Evolutionary conservation across 371 early-diverging fungal species (phyloP).

Genomic region (Smittium mucronatum): DNA sequence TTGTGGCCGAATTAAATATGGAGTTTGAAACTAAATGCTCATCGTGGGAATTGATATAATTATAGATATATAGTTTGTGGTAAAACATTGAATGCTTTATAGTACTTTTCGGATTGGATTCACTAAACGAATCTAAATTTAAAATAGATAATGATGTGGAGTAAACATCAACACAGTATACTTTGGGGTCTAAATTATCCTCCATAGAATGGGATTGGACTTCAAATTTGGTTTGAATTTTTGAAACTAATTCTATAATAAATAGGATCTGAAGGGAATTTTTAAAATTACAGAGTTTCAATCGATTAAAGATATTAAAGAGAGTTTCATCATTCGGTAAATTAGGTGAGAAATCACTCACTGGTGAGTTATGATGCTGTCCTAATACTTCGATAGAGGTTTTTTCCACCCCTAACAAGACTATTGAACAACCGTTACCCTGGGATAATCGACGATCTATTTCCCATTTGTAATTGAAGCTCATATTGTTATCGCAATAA

Average conservation of each 20-base stretch:
- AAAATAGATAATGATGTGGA: neutral
- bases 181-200: neutral
- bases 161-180: neutral
- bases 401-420: neutral
- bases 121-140: neutral
- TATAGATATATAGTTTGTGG: neutral
- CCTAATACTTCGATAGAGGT: neutral
- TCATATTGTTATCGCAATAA: neutral
- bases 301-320: neutral
- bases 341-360: neutral
- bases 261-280: neutral
- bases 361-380: neutral
- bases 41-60: neutral
- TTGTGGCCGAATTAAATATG: neutral
- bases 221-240: neutral
- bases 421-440: neutral
- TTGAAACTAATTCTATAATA: neutral
- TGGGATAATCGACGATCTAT: neutral
- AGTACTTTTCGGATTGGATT: neutral
- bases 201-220: neutral
- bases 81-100: neutral
- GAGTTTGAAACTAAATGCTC: neutral
- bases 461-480: neutral
- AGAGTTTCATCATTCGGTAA: neutral
- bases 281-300: neutral